Conservation (phyloP, 495 filamentous ascomycete species). For the Neurospora sp. region DNA sequence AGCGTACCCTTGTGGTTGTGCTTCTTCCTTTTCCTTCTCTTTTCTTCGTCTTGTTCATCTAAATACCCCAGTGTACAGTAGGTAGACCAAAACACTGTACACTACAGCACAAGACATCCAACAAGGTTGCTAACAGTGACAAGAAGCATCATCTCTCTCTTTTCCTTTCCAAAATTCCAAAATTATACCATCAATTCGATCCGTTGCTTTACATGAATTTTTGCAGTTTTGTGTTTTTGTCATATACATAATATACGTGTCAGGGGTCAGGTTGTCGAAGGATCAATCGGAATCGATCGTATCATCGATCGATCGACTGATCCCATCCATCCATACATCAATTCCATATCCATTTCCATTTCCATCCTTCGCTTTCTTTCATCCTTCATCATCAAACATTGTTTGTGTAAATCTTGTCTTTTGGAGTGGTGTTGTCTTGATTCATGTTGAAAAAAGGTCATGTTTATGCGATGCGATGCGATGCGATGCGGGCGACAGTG, state of each 20-base stretch:
- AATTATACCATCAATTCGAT: neutral
- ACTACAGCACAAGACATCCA: neutral
- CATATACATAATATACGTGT: neutral
- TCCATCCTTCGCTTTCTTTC: neutral
- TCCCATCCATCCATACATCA: neutral
- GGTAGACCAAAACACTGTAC: neutral
- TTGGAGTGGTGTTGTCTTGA: neutral
- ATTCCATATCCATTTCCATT: neutral
- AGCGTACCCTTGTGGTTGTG: slow-evolving; percentile 2
- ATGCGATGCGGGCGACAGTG: neutral
- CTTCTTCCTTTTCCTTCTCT: neutral
- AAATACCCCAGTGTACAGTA: neutral
- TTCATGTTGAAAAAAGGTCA: neutral
- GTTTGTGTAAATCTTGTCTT: neutral
- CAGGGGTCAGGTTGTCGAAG: neutral
- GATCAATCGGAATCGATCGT: neutral
- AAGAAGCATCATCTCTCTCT: neutral
- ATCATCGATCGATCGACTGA: neutral
- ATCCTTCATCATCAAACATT: neutral
- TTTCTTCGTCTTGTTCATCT: too few species aligned
- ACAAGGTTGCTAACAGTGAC: neutral
- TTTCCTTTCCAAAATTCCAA: neutral
- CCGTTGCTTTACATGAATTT: neutral
- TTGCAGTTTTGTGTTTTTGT: neutral
- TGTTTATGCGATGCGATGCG: neutral